Evolutionary conservation across 495 filamentous ascomycete species (phyloP).

Genomic region (Melanomma pulvis-pyrius): DNA sequence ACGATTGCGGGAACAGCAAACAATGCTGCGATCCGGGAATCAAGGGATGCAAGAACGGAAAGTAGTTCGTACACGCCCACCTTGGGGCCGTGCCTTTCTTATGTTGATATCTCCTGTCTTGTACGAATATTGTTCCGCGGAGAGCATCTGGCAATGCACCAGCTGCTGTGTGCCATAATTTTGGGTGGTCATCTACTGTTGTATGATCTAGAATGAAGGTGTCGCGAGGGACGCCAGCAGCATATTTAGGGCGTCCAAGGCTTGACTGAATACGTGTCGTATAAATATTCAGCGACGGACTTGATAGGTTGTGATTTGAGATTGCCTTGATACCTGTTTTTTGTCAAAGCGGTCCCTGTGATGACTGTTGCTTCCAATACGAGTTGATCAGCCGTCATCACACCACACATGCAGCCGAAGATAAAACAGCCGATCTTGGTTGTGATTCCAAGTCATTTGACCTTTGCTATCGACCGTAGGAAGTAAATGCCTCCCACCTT

Average conservation of each 20-base stretch:
- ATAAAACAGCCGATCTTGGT: too few species aligned
- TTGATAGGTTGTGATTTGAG: background rate
- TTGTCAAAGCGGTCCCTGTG: too few species aligned
- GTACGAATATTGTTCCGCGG: background rate
- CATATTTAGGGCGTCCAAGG: background rate
- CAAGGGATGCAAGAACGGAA: conserved; percentile 4
- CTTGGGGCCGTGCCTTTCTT: background rate
- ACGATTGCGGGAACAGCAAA: conserved; percentile 16
- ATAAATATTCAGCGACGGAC: background rate
- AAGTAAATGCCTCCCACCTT: too few species aligned
- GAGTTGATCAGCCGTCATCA: too few species aligned
- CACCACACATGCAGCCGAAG: too few species aligned
- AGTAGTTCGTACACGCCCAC: background rate
- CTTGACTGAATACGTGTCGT: background rate
- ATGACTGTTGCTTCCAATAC: too few species aligned
- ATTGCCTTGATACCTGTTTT: too few species aligned
- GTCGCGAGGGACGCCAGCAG: background rate
- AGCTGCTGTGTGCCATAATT: too few species aligned
- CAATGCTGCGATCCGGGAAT: conserved; percentile 13
- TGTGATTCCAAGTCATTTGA: too few species aligned
- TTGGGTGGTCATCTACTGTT: too few species aligned
- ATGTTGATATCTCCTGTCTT: background rate
- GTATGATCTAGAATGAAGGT: background rate
- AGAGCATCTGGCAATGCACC: background rate
- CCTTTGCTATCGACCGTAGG: too few species aligned